Percentiles rank a stretch among this genome's conserved stretches.
These are phyloP conservation scores for Dictyostelium capitatum DNA, from an alignment of 78 protist genomes.

Conservation along the genomic window DNA sequence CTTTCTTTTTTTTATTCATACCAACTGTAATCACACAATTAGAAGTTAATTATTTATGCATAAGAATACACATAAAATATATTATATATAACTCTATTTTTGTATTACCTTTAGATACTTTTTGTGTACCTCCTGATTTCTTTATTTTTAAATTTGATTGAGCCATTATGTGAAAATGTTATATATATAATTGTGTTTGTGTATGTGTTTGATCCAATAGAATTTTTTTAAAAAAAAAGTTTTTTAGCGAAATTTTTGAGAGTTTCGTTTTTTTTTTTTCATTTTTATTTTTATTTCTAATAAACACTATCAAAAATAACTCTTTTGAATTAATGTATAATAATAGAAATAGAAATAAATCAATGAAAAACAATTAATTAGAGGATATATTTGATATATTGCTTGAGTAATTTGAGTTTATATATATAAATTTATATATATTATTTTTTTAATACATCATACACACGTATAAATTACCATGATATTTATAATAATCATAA, in stretches of 20 bases:
- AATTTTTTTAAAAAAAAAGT: too few species aligned
- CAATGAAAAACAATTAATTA: too few species aligned
- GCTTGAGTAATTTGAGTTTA: too few species aligned
- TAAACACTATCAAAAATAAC: neutral
- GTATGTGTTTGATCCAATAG: neutral
- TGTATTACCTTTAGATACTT: conserved; percentile 19
- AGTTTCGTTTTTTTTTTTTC: neutral
- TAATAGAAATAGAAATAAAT: too few species aligned
- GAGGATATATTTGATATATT: too few species aligned
- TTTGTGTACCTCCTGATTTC: conserved; percentile 3
- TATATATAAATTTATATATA: too few species aligned
- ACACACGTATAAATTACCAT: too few species aligned
- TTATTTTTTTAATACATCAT: too few species aligned
- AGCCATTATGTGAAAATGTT: conserved; percentile 30
- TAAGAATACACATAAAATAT: neutral
- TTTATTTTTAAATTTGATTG: conserved; percentile 56
- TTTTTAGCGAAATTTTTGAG: neutral
- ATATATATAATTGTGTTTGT: too few species aligned
- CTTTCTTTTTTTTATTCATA: conserved; percentile 25
- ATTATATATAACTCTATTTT: neutral
- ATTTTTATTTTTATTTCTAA: neutral
- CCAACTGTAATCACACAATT: too few species aligned
- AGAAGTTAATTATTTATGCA: neutral
- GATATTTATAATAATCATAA: too few species aligned
- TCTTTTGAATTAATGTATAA: too few species aligned